Base-by-base conservation (phyloP, 2,329 filamentous ascomycete species). In the Sporothrix schenckii region DNA sequence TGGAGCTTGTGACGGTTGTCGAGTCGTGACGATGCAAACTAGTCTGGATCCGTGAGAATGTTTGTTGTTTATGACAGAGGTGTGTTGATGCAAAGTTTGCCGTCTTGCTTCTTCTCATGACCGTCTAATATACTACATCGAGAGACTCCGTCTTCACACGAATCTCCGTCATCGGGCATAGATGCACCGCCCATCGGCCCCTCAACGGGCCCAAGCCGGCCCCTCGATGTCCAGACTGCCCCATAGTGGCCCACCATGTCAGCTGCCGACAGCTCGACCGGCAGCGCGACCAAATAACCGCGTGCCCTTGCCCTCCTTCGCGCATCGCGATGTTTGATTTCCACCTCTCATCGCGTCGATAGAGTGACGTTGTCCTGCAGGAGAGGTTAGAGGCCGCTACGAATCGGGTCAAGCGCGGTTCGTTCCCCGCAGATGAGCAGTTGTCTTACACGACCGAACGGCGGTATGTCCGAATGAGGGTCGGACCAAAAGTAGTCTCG, bases 161-260 rank as follows among this genome's bases (percentile, higher is more conserved):
- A 58, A 58, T 7, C 54, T 58, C 54, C 54, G 54, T 58, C 54
- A 58, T 58, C 54, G 54, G 50, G 50, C 54, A 58, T 39, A 34
- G 5, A 39, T n/a, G 14, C 6, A 34, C 54, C 54, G 54, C 27
- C 27, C 27, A 58, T 30, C 54, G 54, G 54, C 16, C 54, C 16
- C 54, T 58, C 27, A 58, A 58, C 54, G 54, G 54, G 14, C 27
- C 16, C 16, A 58, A 16, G 34, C 24, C 50, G 50, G 50, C 50
- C 21, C 50, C 54, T 30, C 52, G 7, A 34, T 9, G 34, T 34
- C 34, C 34, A 34, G 1, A 9, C 4, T 34, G n/a, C 49, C 27
- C 49, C 49, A 50, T 50, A 50, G 27, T 11, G 13, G 14, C 44
- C 44, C 44, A 34, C 34, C 34, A 34, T 34, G 34, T 34, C 54